Evolutionary conservation across 2,329 filamentous ascomycete genomes (phyloP).

Genomic region (Sporothrix pseudoabietina): DNA sequence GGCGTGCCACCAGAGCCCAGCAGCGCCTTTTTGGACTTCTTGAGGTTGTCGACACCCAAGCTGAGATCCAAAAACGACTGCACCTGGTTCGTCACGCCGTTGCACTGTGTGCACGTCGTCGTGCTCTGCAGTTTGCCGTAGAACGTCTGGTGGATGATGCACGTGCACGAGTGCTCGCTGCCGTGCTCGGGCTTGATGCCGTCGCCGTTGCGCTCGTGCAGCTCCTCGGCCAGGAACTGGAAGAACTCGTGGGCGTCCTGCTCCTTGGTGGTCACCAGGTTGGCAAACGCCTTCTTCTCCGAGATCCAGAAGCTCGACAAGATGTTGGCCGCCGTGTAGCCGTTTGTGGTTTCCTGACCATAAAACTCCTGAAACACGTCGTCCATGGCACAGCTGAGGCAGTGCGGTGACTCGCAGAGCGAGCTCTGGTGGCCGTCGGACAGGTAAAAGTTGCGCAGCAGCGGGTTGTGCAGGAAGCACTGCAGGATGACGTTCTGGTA

Average conservation of each 20-base stretch:
- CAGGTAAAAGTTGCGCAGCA: conserved; percentile 89
- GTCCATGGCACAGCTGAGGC: conserved; percentile 70
- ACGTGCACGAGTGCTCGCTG: conserved; percentile 71
- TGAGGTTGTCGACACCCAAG: conserved; percentile 75
- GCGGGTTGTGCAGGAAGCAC: conserved; percentile 88
- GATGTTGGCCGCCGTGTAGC: conserved; percentile 87
- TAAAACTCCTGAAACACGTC: conserved; percentile 75
- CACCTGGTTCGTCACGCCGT: conserved; percentile 76
- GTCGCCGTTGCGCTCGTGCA: conserved; percentile 80
- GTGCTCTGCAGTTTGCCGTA: conserved; percentile 89
- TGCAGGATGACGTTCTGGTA: conserved; percentile 97
- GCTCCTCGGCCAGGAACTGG: conserved; percentile 88
- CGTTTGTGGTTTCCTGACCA: conserved; percentile 75
- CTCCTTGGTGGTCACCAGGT: conserved; percentile 86
- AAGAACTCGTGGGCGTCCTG: conserved; percentile 98
- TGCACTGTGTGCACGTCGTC: conserved; percentile 86
- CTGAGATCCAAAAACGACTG: conserved; percentile 92
- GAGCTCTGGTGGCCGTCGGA: conserved; percentile 81
- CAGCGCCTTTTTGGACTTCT: conserved; percentile 54
- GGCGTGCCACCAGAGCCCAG: conserved; percentile 41
- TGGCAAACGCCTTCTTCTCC: conserved; percentile 70
- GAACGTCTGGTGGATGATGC: conserved; percentile 92
- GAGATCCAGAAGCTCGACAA: conserved; percentile 89
- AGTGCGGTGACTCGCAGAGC: conserved; percentile 67
- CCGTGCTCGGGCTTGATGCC: conserved; percentile 62